Evolutionary conservation across 805 yeast species (phyloP).

Genomic region (Jamesozyma hellenica): DNA sequence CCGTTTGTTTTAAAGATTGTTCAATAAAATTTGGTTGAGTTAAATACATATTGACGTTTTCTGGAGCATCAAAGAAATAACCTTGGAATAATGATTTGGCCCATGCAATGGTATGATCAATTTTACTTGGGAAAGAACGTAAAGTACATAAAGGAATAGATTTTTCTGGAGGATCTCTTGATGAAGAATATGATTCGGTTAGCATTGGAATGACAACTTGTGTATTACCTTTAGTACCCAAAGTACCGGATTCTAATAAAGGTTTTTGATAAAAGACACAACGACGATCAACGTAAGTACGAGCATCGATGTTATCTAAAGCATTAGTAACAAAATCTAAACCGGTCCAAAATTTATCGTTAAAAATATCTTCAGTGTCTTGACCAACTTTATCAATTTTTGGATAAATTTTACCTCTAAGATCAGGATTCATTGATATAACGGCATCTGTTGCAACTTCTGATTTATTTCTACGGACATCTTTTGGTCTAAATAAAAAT

Average conservation of each 20-base stretch:
- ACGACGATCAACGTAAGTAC: conserved; percentile 94
- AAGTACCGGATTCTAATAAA: conserved; percentile 88
- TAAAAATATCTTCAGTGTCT: conserved; percentile 80
- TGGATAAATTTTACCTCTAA: conserved; percentile 65
- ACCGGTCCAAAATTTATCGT: conserved; percentile 74
- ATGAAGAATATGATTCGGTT: conserved; percentile 92
- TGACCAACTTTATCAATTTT: conserved; percentile 83
- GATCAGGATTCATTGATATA: conserved; percentile 72
- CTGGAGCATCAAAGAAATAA: conserved; percentile 82
- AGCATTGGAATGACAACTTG: conserved; percentile 90
- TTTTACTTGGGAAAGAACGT: conserved; percentile 94
- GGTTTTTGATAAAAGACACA: conserved; percentile 90
- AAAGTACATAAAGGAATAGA: conserved; percentile 94
- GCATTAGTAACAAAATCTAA: conserved; percentile 93
- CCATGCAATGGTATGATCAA: conserved; percentile 99
- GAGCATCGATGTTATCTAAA: conserved; percentile 92
- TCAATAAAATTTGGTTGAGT: conserved; percentile 90
- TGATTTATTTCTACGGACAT: conserved; percentile 85
- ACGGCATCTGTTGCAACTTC: conserved; percentile 87
- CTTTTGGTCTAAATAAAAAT: conserved; percentile 86
- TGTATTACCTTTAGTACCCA: conserved; percentile 97
- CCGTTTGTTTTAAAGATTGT: conserved; percentile 79
- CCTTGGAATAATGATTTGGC: conserved; percentile 92
- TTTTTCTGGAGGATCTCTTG: conserved; percentile 98
- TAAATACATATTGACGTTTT: conserved; percentile 82